Percentiles rank a stretch among this genome's conserved stretches.
Evolutionary conservation across 2,329 filamentous ascomycete species (phyloP).

Genomic region (Colletotrichum nymphaeae): DNA sequence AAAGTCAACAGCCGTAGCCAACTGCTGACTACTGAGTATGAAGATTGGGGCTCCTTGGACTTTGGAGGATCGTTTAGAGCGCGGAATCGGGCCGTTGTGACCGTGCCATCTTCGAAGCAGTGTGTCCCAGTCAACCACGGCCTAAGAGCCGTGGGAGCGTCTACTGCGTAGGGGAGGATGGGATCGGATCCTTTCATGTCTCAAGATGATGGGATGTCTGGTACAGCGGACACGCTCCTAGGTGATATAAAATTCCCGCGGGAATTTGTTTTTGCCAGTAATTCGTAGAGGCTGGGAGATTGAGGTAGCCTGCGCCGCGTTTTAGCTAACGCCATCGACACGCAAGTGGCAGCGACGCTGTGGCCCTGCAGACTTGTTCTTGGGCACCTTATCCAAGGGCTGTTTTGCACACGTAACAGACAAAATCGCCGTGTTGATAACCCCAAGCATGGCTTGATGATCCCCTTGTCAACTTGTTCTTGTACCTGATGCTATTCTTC

Average conservation of each 20-base stretch:
- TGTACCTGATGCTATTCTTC: neutral
- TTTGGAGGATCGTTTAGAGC: neutral
- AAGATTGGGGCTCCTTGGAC: neutral
- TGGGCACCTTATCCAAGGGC: neutral
- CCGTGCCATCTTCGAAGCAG: neutral
- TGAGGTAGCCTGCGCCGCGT: neutral
- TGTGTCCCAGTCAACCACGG: neutral
- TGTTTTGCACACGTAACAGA: neutral
- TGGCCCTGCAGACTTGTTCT: neutral
- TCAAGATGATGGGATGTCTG: neutral
- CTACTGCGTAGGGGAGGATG: neutral
- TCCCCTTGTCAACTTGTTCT: neutral
- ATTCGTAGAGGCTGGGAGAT: neutral
- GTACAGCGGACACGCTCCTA: neutral
- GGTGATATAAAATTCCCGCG: neutral
- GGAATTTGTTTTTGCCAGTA: neutral
- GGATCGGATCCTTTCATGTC: neutral
- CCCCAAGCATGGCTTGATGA: neutral
- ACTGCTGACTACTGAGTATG: neutral
- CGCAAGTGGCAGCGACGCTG: neutral
- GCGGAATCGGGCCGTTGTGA: slow-evolving; percentile 4
- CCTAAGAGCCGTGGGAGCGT: neutral
- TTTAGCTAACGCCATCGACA: neutral
- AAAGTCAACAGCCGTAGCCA: neutral
- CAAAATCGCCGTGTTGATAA: neutral